A percentile compares a stretch with the other conserved stretches of the same genome.
phyloP scores from a whole-genome alignment of 2,329 filamentous ascomycete genomes.

The Pyricularia sp. region DNA sequence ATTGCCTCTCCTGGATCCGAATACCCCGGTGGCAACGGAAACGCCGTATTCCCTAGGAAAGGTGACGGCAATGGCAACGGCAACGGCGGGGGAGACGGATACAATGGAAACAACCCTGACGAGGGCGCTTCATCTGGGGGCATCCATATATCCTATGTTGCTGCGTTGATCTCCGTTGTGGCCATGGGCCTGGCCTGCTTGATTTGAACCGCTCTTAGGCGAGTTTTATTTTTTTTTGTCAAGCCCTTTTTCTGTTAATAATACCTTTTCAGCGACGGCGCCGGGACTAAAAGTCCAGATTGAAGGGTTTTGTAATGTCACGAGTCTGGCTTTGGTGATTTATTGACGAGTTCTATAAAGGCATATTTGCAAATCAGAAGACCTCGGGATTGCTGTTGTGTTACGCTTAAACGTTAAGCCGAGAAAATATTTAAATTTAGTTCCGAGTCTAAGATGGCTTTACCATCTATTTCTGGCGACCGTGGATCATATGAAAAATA shows the following conservation, averaged over 20 bases:
- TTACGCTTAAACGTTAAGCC: not conserved
- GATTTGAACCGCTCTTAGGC: not conserved
- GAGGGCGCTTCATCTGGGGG: not conserved
- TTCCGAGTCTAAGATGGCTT: not conserved
- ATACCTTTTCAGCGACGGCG: no score
- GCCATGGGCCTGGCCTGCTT: not conserved
- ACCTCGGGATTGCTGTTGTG: not conserved
- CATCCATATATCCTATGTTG: not conserved
- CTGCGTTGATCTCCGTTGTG: not conserved
- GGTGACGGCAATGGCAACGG: not conserved
- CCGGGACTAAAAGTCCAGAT: no score
- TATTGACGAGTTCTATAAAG: no score
- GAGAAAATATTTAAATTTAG: not conserved
- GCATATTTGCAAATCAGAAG: no score
- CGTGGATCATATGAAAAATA: no score
- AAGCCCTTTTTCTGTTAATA: no score
- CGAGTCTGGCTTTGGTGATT: no score
- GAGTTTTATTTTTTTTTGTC: not conserved
- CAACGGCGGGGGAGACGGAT: not conserved
- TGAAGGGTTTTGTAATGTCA: no score
- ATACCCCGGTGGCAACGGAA: constrained; percentile 8
- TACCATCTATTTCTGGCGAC: not conserved
- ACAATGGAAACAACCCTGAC: not conserved
- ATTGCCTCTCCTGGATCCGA: constrained; percentile 3
- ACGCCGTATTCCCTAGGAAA: constrained; percentile 6